Conservation (phyloP, 2,329 filamentous ascomycete genomes). For the Thermothelomyces thermophilus region DNA sequence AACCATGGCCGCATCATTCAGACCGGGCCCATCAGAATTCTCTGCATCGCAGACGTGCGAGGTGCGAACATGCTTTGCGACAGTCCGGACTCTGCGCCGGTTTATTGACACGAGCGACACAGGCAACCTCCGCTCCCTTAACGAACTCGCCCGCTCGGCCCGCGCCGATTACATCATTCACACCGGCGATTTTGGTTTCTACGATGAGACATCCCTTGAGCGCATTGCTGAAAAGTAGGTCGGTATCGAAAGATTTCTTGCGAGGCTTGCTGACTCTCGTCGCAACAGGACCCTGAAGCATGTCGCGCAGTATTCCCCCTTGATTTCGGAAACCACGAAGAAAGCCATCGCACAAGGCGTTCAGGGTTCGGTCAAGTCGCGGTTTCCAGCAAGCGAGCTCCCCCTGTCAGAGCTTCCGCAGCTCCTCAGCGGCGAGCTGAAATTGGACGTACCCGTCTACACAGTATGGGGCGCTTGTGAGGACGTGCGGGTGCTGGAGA, state of each 20-base stretch:
- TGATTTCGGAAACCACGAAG: conserved; percentile 73
- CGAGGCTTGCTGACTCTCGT: conserved; percentile 16
- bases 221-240: conserved; percentile 96
- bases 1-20: conserved; percentile 63
- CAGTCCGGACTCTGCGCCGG: conserved; percentile 1
- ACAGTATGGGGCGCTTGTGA: conserved; percentile 99
- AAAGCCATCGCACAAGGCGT: conserved; percentile 60
- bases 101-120: conserved; percentile 15
- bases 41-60: conserved; percentile 67
- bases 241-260: conserved; percentile 12
- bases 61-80: conserved; percentile 38
- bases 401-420: conserved; percentile 88
- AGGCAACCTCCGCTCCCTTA: conserved; percentile 94
- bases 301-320: conserved; percentile 94
- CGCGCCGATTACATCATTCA: conserved; percentile 97
- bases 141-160: conserved; percentile 91
- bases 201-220: conserved; percentile 91
- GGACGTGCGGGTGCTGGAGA: conserved; percentile 94
- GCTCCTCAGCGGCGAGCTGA: conserved; percentile 81
- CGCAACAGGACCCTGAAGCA: conserved; percentile 80
- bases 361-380: conserved; percentile 74
- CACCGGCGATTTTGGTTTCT: conserved; percentile 98
- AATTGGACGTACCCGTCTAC: conserved; percentile 93
- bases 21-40: conserved; percentile 57
- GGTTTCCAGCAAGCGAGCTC: conserved; percentile 73